A percentile compares a stretch with the other conserved stretches of the same genome.
Conservation (phyloP, 352 stramenopile genomes). For the Pythium biforme region DNA sequence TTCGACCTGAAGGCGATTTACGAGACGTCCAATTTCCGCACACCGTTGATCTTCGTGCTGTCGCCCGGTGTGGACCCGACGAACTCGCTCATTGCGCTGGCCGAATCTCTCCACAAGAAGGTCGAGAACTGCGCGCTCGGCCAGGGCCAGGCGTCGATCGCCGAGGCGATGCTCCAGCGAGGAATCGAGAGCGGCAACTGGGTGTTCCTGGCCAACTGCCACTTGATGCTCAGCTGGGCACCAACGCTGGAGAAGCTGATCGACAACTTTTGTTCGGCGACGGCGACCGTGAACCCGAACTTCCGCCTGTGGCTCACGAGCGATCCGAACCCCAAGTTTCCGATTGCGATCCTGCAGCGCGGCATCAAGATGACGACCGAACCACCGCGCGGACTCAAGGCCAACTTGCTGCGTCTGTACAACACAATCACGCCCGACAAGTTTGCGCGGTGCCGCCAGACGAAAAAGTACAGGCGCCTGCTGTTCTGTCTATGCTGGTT, state of each 20-base stretch:
- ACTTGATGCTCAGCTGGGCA: conserved; percentile 96
- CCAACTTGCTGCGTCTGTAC: conserved; percentile 94
- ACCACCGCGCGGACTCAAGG: conserved; percentile 89
- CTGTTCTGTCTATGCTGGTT: conserved; percentile 97
- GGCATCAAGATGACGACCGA: conserved; percentile 97
- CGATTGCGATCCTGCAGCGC: conserved; percentile 93
- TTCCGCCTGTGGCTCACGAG: conserved; percentile 95
- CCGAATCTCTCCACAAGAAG: conserved; percentile 73
- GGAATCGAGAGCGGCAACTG: conserved; percentile 88
- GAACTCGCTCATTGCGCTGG: conserved; percentile 88
- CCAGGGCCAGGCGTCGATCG: conserved; percentile 92
- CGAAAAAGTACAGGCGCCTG: conserved; percentile 90
- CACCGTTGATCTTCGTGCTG: conserved; percentile 95
- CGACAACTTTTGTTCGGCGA: conserved; percentile 77
- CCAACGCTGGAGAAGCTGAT: conserved; percentile 94
- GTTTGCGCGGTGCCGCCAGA: conserved; percentile 81
- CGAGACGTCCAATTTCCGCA: conserved; percentile 84
- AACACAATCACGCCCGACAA: conserved; percentile 90
- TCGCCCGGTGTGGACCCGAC: conserved; percentile 95
- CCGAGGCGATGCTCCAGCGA: conserved; percentile 86
- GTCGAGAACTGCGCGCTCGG: conserved; percentile 93
- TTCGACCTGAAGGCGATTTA: conserved; percentile 93
- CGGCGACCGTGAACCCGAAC: conserved; percentile 67
- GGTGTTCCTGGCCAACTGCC: conserved; percentile 96
- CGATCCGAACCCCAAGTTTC: conserved; percentile 93